Evolutionary conservation across 371 early-diverging fungal species (phyloP).

Genomic region (Rhizopus arrhizus): DNA sequence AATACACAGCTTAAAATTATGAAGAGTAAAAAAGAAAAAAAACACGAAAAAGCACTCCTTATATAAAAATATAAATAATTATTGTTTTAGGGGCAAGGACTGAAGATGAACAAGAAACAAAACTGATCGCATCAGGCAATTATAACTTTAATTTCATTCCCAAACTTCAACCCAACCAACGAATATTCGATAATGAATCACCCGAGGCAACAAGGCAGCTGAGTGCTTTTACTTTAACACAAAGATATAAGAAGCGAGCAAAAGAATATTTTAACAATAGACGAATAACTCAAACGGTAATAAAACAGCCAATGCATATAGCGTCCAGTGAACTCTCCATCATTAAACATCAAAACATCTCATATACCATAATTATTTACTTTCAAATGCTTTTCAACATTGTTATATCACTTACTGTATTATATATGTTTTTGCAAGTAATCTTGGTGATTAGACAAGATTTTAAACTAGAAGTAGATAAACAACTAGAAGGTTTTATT

Average conservation of each 20-base stretch:
- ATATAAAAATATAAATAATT: not conserved
- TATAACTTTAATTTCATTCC: slow-evolving; percentile 31
- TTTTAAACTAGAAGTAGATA: slow-evolving; percentile 67
- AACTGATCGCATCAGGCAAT: slow-evolving; percentile 9
- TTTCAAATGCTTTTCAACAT: slow-evolving; percentile 65
- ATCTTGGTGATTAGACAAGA: slow-evolving; percentile 68
- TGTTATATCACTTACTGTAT: slow-evolving; percentile 50
- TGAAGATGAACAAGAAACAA: not conserved
- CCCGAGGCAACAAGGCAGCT: slow-evolving; percentile 2
- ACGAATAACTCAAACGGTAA: not conserved
- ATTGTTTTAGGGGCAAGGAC: slow-evolving; percentile 1
- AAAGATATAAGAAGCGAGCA: slow-evolving; percentile 14
- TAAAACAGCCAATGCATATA: not conserved
- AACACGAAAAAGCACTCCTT: not conserved
- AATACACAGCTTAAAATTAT: no score
- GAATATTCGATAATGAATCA: slow-evolving; percentile 22
- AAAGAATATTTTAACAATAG: not conserved
- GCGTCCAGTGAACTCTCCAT: slow-evolving; percentile 10
- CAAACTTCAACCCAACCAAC: slow-evolving; percentile 19
- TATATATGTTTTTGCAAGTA: slow-evolving; percentile 62
- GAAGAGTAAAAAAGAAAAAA: no score
- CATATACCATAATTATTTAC: slow-evolving; percentile 46
- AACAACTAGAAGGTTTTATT: slow-evolving; percentile 57
- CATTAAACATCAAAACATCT: slow-evolving; percentile 27
- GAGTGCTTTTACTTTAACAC: slow-evolving; percentile 15